These are phyloP conservation scores for Barbarea vulgaris DNA, from an alignment of 345 rosid genomes.

Conservation along the genomic window DNA sequence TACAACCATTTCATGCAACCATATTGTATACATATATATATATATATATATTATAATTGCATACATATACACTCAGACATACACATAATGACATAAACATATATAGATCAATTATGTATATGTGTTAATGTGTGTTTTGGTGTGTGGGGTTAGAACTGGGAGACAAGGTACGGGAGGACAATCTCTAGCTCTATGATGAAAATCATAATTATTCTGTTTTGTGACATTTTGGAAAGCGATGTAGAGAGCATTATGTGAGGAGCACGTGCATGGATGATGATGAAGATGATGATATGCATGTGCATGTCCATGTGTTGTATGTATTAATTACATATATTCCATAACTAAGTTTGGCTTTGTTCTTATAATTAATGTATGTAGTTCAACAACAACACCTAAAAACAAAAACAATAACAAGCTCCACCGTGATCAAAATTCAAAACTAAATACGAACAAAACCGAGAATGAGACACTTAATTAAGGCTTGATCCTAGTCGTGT, in stretches of 20 bases:
- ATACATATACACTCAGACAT: background rate
- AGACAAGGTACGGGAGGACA: conserved; percentile 30
- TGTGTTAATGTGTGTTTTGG: background rate
- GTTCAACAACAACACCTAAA: background rate
- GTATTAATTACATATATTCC: background rate
- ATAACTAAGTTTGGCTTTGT: conserved; percentile 7
- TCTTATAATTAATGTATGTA: background rate
- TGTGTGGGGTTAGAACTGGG: conserved; percentile 19
- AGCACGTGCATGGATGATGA: conserved; percentile 41
- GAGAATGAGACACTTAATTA: background rate
- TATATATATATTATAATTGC: background rate
- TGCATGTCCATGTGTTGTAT: conserved; percentile 35
- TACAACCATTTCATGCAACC: background rate
- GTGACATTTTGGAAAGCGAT: conserved; percentile 37
- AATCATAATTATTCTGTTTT: conserved; percentile 36
- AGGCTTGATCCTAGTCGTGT: conserved; percentile 6
- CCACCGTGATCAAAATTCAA: background rate
- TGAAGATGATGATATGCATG: conserved; percentile 34
- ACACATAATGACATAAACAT: background rate
- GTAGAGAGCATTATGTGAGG: conserved; percentile 32
- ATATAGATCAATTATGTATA: background rate
- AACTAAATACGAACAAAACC: background rate
- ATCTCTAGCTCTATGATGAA: conserved; percentile 34
- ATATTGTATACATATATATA: background rate
- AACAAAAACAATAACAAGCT: background rate